Percentiles rank a stretch among this genome's conserved stretches.
phyloP scores from a whole-genome alignment of 1,139 yeast species.

The Candida buenavistaensis region DNA sequence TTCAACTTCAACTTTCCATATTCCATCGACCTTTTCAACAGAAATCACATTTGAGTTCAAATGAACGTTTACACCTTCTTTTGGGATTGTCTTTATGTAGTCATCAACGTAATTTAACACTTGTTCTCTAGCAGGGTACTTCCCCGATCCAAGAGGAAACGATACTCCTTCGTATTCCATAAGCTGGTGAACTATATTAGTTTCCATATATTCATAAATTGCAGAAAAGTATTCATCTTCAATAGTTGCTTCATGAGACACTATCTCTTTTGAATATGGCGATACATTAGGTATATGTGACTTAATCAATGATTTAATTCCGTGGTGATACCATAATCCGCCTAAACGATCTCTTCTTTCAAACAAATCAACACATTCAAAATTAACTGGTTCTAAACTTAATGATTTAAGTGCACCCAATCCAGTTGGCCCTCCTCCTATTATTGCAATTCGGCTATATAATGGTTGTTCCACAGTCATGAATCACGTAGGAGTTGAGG shows the following conservation, averaged over 20 bases:
- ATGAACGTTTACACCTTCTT: conserved; percentile 20
- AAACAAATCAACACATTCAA: conserved; percentile 37
- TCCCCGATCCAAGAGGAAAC: conserved; percentile 30
- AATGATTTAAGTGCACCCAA: conserved; percentile 50
- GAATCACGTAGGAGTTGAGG: neutral
- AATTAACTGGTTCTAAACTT: conserved; percentile 35
- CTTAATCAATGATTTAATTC: conserved; percentile 22
- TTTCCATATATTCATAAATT: conserved; percentile 49
- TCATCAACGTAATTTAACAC: conserved; percentile 37
- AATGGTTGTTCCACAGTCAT: conserved; percentile 17
- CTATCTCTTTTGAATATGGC: conserved; percentile 17
- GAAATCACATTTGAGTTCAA: conserved; percentile 24
- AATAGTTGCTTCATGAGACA: conserved; percentile 8
- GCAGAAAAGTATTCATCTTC: conserved; percentile 34
- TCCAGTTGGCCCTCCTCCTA: conserved; percentile 57
- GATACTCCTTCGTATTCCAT: conserved; percentile 43
- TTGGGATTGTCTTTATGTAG: conserved; percentile 35
- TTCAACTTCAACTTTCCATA: conserved; percentile 19
- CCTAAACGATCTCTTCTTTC: conserved; percentile 45
- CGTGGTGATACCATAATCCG: conserved; percentile 50
- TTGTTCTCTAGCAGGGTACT: conserved; percentile 38
- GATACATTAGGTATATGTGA: conserved; percentile 26
- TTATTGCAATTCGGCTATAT: conserved; percentile 34
- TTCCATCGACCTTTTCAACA: conserved; percentile 15
- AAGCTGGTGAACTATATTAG: conserved; percentile 41